Percentiles rank a stretch among this genome's conserved stretches.
Conservation (phyloP, 345 rosid genomes). For the Salix suchowensis region DNA sequence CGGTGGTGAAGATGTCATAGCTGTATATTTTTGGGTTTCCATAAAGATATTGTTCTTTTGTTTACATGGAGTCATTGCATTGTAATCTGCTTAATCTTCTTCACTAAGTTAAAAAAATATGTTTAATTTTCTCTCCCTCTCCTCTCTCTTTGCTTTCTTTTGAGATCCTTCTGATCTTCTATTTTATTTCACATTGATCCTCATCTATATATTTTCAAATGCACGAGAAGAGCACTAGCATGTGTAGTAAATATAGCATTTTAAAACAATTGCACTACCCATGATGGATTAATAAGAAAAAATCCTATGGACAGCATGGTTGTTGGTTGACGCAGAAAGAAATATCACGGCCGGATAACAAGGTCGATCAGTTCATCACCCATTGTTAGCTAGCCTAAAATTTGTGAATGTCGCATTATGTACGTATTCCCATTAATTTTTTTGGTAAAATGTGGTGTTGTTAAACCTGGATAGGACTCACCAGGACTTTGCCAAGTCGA, state of each 20-base stretch:
- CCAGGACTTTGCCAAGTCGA: no score
- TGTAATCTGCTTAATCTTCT: not conserved
- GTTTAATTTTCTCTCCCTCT: not conserved
- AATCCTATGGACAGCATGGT: not conserved
- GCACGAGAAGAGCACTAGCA: not conserved
- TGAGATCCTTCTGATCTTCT: not conserved
- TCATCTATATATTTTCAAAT: not conserved
- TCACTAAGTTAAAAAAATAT: not conserved
- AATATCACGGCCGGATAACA: not conserved
- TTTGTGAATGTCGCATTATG: not conserved
- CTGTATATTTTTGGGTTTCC: not conserved
- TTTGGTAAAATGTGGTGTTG: not conserved
- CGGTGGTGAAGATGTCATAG: not conserved
- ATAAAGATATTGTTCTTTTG: not conserved
- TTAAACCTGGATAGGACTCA: no score
- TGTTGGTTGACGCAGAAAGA: not conserved
- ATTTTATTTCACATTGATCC: not conserved
- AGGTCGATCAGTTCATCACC: not conserved
- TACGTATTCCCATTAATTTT: not conserved
- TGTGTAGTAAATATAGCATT: not conserved
- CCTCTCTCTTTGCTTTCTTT: not conserved
- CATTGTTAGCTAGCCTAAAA: not conserved
- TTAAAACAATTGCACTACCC: not conserved
- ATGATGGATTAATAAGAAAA: not conserved
- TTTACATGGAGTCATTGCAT: not conserved